Percentiles rank a stretch among this genome's conserved stretches.
These are phyloP conservation scores for Thuidium tamariscinum DNA, from an alignment of 225 moss, liverwort and hornwort species.

Conservation along the genomic window DNA sequence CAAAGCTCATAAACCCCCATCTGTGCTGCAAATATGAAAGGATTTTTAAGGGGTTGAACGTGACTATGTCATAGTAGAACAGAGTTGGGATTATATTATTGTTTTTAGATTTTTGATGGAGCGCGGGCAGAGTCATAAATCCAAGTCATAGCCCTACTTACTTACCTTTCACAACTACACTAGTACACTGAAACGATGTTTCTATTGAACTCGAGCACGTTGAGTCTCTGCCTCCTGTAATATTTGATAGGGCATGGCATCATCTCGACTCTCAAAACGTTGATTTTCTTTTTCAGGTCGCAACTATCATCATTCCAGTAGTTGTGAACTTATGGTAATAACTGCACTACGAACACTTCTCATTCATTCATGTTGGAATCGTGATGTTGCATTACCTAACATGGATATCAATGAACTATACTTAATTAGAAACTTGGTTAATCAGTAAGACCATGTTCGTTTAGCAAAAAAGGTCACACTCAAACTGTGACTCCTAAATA, in stretches of 20 bases:
- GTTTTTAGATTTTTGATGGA: neutral
- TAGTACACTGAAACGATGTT: neutral
- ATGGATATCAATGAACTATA: neutral
- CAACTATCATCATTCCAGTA: conserved; percentile 75
- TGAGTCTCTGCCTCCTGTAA: neutral
- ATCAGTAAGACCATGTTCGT: neutral
- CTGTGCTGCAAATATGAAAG: neutral
- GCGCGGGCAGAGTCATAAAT: neutral
- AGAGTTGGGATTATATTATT: neutral
- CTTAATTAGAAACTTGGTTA: neutral
- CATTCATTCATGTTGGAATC: neutral
- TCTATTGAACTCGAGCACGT: neutral
- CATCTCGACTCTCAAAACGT: neutral
- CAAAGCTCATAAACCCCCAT: neutral
- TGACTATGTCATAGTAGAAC: neutral
- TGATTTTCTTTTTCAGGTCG: conserved; percentile 30
- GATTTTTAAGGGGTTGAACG: neutral
- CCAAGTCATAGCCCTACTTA: neutral
- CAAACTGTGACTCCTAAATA: neutral
- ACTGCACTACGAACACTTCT: neutral
- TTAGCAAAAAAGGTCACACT: neutral
- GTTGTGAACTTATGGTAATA: conserved; percentile 81
- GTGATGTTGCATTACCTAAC: neutral
- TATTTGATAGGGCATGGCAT: neutral
- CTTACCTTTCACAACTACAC: neutral